Percentiles rank a stretch among this genome's conserved stretches.
Conservation (phyloP, 169 alveolate species). For the Perkinsus chesapeaki region DNA sequence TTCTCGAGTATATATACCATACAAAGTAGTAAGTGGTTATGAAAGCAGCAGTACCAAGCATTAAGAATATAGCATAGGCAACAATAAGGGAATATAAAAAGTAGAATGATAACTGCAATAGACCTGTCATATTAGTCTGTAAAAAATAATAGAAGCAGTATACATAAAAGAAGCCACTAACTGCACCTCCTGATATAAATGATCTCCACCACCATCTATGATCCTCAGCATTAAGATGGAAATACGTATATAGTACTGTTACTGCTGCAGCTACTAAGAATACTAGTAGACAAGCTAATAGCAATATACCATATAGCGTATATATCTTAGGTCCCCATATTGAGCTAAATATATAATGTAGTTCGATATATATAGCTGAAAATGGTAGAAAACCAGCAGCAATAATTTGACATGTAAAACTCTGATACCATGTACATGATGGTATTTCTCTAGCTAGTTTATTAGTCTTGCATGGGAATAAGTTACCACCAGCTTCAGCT, state of each 20-base stretch:
- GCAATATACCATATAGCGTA: constrained; percentile 13
- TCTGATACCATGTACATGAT: neutral
- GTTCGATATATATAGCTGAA: constrained; percentile 20
- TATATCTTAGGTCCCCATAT: constrained; percentile 11
- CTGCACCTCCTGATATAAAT: constrained; percentile 9
- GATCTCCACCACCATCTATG: constrained; percentile 35
- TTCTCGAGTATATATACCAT: constrained; percentile 8
- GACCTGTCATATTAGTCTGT: neutral
- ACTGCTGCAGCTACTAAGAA: constrained; percentile 27
- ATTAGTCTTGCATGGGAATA: constrained; percentile 21
- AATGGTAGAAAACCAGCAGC: constrained; percentile 9
- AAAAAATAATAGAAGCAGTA: neutral
- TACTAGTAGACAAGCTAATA: constrained; percentile 13
- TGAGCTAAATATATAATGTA: constrained; percentile 15
- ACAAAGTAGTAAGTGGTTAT: constrained; percentile 1
- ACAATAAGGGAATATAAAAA: constrained; percentile 11
- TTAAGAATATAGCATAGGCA: constrained; percentile 14
- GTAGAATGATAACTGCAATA: neutral
- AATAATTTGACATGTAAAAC: constrained; percentile 3
- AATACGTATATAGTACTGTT: constrained; percentile 18
- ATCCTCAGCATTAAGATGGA: constrained; percentile 24
- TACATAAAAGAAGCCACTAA: neutral
- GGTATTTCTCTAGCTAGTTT: constrained; percentile 8
- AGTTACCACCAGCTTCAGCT: constrained; percentile 6
- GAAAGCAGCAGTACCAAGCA: constrained; percentile 10